Percentiles rank a stretch among this genome's conserved stretches.
Evolutionary conservation across 2,329 filamentous ascomycete species (phyloP).

Genomic region (Leptosphaerulina australis): DNA sequence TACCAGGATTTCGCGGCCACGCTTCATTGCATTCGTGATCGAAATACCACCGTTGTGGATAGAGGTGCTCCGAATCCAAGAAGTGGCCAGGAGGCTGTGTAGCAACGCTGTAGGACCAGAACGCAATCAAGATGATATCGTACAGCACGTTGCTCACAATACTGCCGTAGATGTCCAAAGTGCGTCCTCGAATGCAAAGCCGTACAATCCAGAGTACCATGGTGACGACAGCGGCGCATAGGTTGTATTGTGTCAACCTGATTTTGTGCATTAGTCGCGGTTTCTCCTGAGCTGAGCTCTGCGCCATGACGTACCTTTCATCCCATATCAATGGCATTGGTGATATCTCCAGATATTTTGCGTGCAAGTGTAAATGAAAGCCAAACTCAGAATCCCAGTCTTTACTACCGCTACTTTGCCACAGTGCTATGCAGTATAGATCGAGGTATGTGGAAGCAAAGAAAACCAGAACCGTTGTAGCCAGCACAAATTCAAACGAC

Average conservation of each 20-base stretch:
- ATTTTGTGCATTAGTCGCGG: not conserved
- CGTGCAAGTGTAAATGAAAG: constrained; percentile 24
- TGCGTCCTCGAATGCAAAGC: constrained; percentile 15
- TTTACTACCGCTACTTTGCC: constrained; percentile 21
- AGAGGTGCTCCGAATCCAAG: constrained; percentile 22
- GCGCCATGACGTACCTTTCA: constrained; percentile 25
- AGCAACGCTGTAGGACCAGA: constrained; percentile 23
- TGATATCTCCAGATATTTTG: constrained; percentile 26
- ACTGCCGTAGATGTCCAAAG: constrained; percentile 15
- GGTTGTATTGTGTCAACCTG: constrained; percentile 20
- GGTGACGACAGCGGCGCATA: constrained; percentile 19
- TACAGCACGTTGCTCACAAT: constrained; percentile 23
- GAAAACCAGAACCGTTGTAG: constrained; percentile 14
- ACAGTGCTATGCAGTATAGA: constrained; percentile 15
- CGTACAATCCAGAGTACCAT: constrained; percentile 22
- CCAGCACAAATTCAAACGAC: constrained; percentile 14
- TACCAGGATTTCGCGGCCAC: not conserved
- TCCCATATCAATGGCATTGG: constrained; percentile 29
- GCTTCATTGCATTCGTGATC: constrained; percentile 19
- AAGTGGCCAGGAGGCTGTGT: constrained; percentile 22
- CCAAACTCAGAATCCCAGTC: constrained; percentile 30
- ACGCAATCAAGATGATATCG: constrained; percentile 21
- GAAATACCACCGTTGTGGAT: constrained; percentile 28
- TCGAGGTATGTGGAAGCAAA: constrained; percentile 19
- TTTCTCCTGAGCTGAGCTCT: no score